phyloP scores from a whole-genome alignment of 805 yeast species.

The Candida xyloterini region DNA sequence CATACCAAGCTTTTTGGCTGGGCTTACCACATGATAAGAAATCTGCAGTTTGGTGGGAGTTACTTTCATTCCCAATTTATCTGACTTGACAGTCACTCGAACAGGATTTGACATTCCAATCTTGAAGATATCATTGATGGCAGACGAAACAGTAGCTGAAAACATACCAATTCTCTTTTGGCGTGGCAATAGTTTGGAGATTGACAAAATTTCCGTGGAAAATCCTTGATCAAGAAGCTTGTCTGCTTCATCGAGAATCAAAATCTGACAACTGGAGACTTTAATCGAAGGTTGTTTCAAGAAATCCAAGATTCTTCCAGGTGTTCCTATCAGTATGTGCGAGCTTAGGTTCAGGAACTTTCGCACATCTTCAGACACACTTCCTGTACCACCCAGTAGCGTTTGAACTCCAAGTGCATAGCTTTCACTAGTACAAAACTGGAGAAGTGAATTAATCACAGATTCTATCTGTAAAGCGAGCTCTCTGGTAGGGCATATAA shows the following conservation, averaged over 20 bases:
- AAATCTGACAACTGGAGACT: constrained; percentile 62
- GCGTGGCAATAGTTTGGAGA: constrained; percentile 71
- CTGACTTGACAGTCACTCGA: constrained; percentile 69
- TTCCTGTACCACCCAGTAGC: constrained; percentile 59
- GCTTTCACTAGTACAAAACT: constrained; percentile 50
- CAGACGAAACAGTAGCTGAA: constrained; percentile 87
- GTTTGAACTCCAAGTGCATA: constrained; percentile 50
- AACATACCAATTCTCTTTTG: constrained; percentile 93
- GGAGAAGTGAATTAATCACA: constrained; percentile 61
- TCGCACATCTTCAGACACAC: constrained; percentile 70
- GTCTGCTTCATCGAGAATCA: constrained; percentile 92
- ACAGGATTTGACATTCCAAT: constrained; percentile 95
- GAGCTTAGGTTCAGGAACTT: constrained; percentile 53
- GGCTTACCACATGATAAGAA: constrained; percentile 55
- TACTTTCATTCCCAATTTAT: constrained; percentile 35
- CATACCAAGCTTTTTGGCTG: constrained; percentile 58
- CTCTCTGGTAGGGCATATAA: constrained; percentile 69
- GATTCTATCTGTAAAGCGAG: constrained; percentile 65
- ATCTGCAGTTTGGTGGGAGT: constrained; percentile 66
- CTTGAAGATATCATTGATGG: constrained; percentile 73
- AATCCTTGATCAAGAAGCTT: constrained; percentile 78
- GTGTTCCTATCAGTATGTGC: constrained; percentile 84
- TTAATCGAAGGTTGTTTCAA: constrained; percentile 56
- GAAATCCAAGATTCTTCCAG: constrained; percentile 83
- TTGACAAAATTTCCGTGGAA: constrained; percentile 61